These are phyloP conservation scores for Pugionium dolabratum DNA, from an alignment of 345 rosid species.

Conservation along the genomic window DNA sequence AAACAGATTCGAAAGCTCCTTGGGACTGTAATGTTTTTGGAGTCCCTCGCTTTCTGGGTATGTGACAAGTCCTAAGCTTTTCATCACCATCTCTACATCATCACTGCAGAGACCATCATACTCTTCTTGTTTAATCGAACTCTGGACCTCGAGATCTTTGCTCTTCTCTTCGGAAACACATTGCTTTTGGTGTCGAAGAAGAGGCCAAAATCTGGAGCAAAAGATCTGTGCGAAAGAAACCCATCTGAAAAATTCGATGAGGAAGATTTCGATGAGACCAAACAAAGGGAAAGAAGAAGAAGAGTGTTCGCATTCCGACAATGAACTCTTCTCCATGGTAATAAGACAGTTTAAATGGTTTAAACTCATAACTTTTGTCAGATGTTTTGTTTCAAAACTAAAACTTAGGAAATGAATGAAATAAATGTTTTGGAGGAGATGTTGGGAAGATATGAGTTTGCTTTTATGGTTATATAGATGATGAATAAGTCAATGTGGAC, in stretches of 20 bases:
- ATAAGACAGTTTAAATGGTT: slow-evolving; percentile 20
- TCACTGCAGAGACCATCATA: slow-evolving; percentile 38
- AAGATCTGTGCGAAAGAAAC: slow-evolving; percentile 30
- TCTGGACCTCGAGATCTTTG: slow-evolving; percentile 25
- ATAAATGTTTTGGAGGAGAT: slow-evolving; percentile 17
- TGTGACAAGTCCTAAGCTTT: slow-evolving; percentile 50
- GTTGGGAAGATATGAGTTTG: background rate
- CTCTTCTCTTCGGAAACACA: slow-evolving; percentile 28
- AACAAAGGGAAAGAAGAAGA: slow-evolving; percentile 31
- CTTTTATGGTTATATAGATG: slow-evolving; percentile 9
- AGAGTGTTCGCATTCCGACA: slow-evolving; percentile 19
- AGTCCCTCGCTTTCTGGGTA: slow-evolving; percentile 42
- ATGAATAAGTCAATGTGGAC: slow-evolving; percentile 28
- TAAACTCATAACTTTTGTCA: slow-evolving; percentile 19
- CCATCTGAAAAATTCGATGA: slow-evolving; percentile 39
- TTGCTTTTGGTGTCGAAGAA: slow-evolving; percentile 28
- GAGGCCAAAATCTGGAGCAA: slow-evolving; percentile 48
- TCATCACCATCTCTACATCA: slow-evolving; percentile 73
- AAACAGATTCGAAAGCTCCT: slow-evolving; percentile 58
- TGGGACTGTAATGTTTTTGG: slow-evolving; percentile 29
- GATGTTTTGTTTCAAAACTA: background rate
- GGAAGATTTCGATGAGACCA: slow-evolving; percentile 34
- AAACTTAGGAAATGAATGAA: slow-evolving; percentile 27
- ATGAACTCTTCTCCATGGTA: slow-evolving; percentile 44
- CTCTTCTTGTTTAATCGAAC: no score